Percentiles rank a stretch among this genome's conserved stretches.
Conservation (phyloP, 208 protist species). For the Endotrypanum monterogeii region DNA sequence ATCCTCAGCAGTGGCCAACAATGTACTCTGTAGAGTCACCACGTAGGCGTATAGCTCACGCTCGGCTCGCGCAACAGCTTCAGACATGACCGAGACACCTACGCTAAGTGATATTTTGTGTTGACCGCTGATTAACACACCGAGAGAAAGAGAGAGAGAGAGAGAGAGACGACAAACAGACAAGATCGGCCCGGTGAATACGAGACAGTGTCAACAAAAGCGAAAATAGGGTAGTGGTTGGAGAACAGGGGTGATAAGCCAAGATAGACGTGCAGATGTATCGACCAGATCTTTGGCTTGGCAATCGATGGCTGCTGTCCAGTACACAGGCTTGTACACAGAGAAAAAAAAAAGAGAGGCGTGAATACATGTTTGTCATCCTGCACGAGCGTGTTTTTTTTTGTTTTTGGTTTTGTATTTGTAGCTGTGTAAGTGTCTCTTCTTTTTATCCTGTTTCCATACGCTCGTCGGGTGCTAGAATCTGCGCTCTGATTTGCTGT, state of each 20-base stretch:
- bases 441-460: neutral
- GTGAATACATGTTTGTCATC: too few species aligned
- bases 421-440: too few species aligned
- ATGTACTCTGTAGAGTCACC: constrained; percentile 49
- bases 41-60: constrained; percentile 54
- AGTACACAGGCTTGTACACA: too few species aligned
- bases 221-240: neutral
- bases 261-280: neutral
- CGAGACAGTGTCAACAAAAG: neutral
- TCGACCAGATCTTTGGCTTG: too few species aligned
- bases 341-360: too few species aligned
- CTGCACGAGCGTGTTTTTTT: too few species aligned
- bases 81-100: constrained; percentile 50
- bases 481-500: too few species aligned
- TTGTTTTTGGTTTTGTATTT: neutral
- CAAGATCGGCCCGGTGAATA: too few species aligned
- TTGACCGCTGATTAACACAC: neutral
- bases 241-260: neutral
- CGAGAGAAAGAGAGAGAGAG: neutral
- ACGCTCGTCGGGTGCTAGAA: neutral
- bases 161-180: neutral
- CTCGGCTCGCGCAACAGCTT: constrained; percentile 69
- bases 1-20: constrained; percentile 53
- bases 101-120: neutral
- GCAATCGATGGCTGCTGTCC: too few species aligned